Evolutionary conservation across 164 flowering plant genomes (phyloP), one percentile per base, ranked within the genome.

Genomic region (Houttuynia cordata): DNA sequence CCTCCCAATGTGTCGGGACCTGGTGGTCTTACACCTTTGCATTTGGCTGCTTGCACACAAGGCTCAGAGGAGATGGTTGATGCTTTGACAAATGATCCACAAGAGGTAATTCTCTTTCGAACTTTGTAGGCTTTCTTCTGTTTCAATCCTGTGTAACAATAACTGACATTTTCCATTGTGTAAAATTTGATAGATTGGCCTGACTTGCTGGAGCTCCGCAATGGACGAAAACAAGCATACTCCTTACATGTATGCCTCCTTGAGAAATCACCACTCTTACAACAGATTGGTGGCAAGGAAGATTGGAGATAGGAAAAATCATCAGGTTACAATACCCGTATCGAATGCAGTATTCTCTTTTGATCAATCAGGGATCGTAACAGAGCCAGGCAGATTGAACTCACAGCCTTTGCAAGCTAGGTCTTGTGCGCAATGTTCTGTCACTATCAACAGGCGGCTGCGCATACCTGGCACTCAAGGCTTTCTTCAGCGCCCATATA

Each of bases 1-100:
- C 65, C 75, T 10, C 96, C 98, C 21, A 79, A 84, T 76, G 56
- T 73, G 56, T 73, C 64, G 5, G 96, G 96, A 20, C 84, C 96
- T 64, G 91, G 89, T 34, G 92, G 90, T 30, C 39, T 88, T 61
- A 83, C 98, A 24, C 95, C 98, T 65, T 66, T 91, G 45, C 97
- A 91, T 76, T 73, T 91, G 69, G 94, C 94, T 72, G 97, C 97
- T 59, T 80, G 77, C 67, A 81, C 75, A 0, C 74, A 80, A 13
- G 82, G 65, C 22, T 80, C 91, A 1, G 82, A 80, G 53, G 83
- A 78, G 56, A 59, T 88, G 50, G 70, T 91, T 56, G 92, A 91
- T 72, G 79, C 80, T 53, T 63, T 91, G 69, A 91, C 94, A 56
- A 83, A 69, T 73, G 97, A 91, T 62, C 96, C 91, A 1, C 82